These are phyloP conservation scores for Halophytophthora polymorphica DNA, from an alignment of 352 stramenopile genomes.

Conservation along the genomic window DNA sequence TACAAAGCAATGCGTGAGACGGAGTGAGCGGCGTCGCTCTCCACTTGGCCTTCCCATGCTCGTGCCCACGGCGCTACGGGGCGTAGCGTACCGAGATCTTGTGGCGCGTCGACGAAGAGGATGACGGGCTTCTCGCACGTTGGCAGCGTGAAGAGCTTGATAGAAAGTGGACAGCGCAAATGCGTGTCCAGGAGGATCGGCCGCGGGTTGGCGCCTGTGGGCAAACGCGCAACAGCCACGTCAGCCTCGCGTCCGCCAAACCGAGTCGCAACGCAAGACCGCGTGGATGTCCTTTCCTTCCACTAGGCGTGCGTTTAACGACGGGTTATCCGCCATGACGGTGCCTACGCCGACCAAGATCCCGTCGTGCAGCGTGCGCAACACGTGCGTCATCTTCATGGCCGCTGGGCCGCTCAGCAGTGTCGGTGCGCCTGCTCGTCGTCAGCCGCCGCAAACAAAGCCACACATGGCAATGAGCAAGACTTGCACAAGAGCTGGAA, in stretches of 20 bases:
- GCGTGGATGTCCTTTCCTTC: slow-evolving; percentile 26
- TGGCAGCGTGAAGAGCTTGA: slow-evolving; percentile 76
- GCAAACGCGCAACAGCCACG: too few species aligned
- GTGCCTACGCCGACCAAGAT: slow-evolving; percentile 89
- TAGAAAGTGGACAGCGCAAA: slow-evolving; percentile 55
- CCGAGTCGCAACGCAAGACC: too few species aligned
- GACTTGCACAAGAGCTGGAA: too few species aligned
- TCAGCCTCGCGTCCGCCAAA: too few species aligned
- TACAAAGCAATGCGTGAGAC: too few species aligned
- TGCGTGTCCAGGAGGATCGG: slow-evolving; percentile 77
- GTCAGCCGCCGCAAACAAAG: too few species aligned
- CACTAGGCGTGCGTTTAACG: slow-evolving; percentile 68
- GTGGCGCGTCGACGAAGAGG: slow-evolving; percentile 28
- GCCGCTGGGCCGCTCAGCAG: slow-evolving; percentile 64
- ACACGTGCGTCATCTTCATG: slow-evolving; percentile 86
- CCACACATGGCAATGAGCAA: too few species aligned
- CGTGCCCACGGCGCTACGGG: neutral
- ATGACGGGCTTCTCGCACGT: slow-evolving; percentile 73
- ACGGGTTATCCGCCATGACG: slow-evolving; percentile 85
- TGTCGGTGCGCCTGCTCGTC: slow-evolving; percentile 48
- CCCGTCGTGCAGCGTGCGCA: slow-evolving; percentile 82
- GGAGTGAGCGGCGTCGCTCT: too few species aligned
- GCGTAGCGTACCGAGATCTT: slow-evolving; percentile 19
- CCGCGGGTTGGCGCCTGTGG: slow-evolving; percentile 49
- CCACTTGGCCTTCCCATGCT: too few species aligned